phyloP scores from a whole-genome alignment of 805 yeast genomes.

The Hyphopichia homilentoma region DNA sequence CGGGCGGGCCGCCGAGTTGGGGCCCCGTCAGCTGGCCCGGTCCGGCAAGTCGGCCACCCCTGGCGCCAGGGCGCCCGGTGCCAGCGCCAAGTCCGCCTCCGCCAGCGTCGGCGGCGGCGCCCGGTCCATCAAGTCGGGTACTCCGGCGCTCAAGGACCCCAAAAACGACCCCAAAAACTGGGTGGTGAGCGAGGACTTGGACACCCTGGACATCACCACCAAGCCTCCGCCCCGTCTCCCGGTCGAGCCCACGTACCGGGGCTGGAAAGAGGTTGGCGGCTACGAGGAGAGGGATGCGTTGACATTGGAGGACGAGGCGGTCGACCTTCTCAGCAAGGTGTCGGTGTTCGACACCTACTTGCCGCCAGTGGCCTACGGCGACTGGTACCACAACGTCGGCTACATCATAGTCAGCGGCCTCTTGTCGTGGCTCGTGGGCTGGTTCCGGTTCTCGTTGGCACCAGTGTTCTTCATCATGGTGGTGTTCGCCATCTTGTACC shows the following conservation, averaged over 20 bases:
- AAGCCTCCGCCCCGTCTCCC: slow-evolving; percentile 47
- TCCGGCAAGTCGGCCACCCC: slow-evolving; percentile 5
- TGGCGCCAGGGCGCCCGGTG: slow-evolving; percentile 3
- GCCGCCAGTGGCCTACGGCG: slow-evolving; percentile 80
- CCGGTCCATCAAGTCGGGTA: slow-evolving; percentile 5
- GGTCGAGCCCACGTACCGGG: slow-evolving; percentile 68
- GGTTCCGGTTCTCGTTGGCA: slow-evolving; percentile 71
- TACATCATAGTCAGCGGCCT: slow-evolving; percentile 63
- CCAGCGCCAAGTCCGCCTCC: slow-evolving; percentile 2
- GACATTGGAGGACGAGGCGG: slow-evolving; percentile 64
- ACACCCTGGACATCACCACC: slow-evolving; percentile 24
- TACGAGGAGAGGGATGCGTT: slow-evolving; percentile 71
- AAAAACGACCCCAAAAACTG: slow-evolving; percentile 11
- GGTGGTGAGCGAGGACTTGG: slow-evolving; percentile 38
- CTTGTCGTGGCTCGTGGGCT: slow-evolving; percentile 76
- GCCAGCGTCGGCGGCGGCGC: slow-evolving; percentile 4
- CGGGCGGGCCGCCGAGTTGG: slow-evolving; percentile 1
- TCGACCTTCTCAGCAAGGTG: slow-evolving; percentile 65
- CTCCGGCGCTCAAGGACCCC: slow-evolving; percentile 4
- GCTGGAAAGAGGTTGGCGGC: slow-evolving; percentile 93
- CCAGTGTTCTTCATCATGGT: slow-evolving; percentile 74
- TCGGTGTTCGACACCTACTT: slow-evolving; percentile 73
- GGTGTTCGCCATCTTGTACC: slow-evolving; percentile 63
- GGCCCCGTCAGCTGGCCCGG: slow-evolving; percentile 1
- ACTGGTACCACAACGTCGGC: slow-evolving; percentile 93